Conservation (phyloP, 1,284 basidiomycete genomes). For the Irpex lacteus region DNA sequence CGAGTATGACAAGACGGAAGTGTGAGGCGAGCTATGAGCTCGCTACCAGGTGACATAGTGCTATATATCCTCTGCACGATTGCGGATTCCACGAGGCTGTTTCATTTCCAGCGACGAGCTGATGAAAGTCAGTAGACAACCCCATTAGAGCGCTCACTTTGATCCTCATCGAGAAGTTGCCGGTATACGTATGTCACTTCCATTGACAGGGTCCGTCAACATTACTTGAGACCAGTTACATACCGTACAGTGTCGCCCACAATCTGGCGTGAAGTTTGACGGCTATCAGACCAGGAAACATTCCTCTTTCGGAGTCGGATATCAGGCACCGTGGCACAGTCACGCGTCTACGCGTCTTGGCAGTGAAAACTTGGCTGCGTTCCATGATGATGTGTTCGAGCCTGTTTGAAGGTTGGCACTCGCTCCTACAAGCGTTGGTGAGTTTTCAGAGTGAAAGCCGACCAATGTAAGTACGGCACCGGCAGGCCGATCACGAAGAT, state of each 20-base stretch:
- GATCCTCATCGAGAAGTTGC: not conserved
- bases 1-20: not conserved
- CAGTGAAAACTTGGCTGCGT: too few species aligned
- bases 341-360: too few species aligned
- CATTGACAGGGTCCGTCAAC: not conserved
- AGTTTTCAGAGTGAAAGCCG: too few species aligned
- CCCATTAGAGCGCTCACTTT: not conserved
- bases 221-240: not conserved
- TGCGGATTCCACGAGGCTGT: not conserved
- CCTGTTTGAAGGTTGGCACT: too few species aligned
- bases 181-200: not conserved
- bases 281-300: not conserved
- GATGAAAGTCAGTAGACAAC: not conserved
- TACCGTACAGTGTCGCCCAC: not conserved
- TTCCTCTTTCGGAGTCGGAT: too few species aligned
- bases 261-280: not conserved
- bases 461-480: too few species aligned
- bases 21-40: not conserved
- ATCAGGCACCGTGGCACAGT: too few species aligned
- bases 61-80: not conserved
- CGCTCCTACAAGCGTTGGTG: too few species aligned
- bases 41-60: not conserved
- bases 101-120: not conserved
- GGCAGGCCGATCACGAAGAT: too few species aligned
- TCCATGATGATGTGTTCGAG: too few species aligned